Evolutionary conservation across 192 early-diverging fungal genomes (phyloP), one percentile per base, ranked within the genome.

Genomic region (Umbelopsis isabellina): DNA sequence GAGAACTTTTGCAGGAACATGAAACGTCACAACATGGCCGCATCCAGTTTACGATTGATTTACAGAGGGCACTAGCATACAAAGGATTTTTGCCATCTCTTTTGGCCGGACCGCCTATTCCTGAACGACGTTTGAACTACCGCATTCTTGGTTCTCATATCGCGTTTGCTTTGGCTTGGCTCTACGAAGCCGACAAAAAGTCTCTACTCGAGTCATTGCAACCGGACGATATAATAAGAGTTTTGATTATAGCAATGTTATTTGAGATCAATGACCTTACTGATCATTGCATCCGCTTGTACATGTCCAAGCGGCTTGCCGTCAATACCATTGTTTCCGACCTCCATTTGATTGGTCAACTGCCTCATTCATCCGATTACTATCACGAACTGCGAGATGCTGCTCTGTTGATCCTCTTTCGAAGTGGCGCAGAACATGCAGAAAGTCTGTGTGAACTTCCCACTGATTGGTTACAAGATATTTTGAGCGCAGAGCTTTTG

Each of bases 341-440:
- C 41, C 51, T 78, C 3, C 72, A 78, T 46, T 55, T 51, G 9
- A 73, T 78, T 23, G 68, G 76, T 30, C 76, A 78, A 25, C 37
- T 78, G 30, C 76, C 76, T 18, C 58, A 65, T 20, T 18, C 23
- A 18, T 69, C 69, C 51, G 16, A 45, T 18, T 49, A 72, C n/a
- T 78, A 78, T 65, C 44, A 69, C 7, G 61, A 73, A 23, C 48
- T 78, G 5, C 71, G 76, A 15, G 76, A 78, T 21, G 76, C 76
- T 21, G 52, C 71, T 0, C 46, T 78, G 11, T 65, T 78, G 44
- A 58, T 78, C 1, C 20, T 78, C 10, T 67, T 78, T 49, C 55
- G 76, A n/a, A 58, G 58, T 20, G 76, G 76, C 1, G 72, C 76
- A 13, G 52, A 73, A 3, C 44, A 78, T 46, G 44, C 76, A 0